Evolutionary conservation across 2,329 filamentous ascomycete genomes (phyloP), one percentile per base, ranked within the genome.

Genomic region (Aspergillus felis): DNA sequence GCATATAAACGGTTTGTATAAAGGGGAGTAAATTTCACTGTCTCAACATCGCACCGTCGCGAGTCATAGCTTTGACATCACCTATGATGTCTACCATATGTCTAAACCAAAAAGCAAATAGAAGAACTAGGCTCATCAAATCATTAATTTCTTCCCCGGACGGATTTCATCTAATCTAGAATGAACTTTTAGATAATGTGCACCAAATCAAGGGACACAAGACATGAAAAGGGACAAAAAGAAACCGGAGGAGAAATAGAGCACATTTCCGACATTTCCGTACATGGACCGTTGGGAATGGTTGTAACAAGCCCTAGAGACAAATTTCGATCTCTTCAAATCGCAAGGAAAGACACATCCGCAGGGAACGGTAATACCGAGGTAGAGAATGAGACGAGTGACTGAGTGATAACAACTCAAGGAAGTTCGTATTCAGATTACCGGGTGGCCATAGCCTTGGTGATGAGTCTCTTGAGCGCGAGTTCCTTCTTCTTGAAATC

Each of bases 401-500:
- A 24, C 20, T 22, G 9, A 24, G 10, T 7, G 32, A 17, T 38
- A 38, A 17, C 14, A 17, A 10, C 44, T 17, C 44, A 47, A 12
- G 8, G 17, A 38, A 24, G 44, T 12, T 24, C 44, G 10, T 24
- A 12, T 47, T 25, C 9, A 51, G 56, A 57, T 76, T 92, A 96
- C 80, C 91, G 88, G 74, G 91, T 92, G 65, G 91, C 87, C 91
- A 96, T 96, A 71, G 90, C 92, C 89, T 97, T 99, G 81, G 94
- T 99, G 71, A 99, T 92, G 69, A 96, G 86, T 74, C 94, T 86
- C 91, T 97, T 99, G 65, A 99, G 86, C 61, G 92, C 92, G 67
- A 99, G 84, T 85, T 99, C 94, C 88, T 97, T 96, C 91, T 97
- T 97, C 91, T 96, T 97, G 70, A 99, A 84, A 76, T 99, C 94